phyloP scores from a whole-genome alignment of 192 early-diverging fungal species.

The Backusella luteola region DNA sequence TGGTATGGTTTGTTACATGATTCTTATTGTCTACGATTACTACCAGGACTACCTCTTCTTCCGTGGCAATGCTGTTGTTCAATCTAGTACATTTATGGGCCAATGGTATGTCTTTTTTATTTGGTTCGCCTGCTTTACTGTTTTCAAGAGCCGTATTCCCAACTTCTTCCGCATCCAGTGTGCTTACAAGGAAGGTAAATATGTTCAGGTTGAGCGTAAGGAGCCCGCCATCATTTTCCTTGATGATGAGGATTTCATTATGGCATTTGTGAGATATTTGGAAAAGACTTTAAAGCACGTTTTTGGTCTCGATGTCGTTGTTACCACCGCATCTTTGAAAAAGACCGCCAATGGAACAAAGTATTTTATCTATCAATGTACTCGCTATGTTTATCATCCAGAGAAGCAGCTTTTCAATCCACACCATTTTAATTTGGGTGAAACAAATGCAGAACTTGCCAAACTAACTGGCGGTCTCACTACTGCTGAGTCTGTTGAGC shows the following conservation, averaged over 20 bases:
- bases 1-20: conserved; percentile 39
- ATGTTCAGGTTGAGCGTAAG: conserved; percentile 47
- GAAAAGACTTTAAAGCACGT: conserved; percentile 21
- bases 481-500: conserved; percentile 44
- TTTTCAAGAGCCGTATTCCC: conserved; percentile 42
- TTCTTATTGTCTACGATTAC: conserved; percentile 44
- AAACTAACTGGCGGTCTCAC: conserved; percentile 46
- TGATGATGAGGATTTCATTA: conserved; percentile 32
- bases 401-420: conserved; percentile 54
- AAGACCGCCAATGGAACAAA: conserved; percentile 46
- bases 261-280: conserved; percentile 23
- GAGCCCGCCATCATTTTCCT: conserved; percentile 37
- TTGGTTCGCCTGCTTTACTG: conserved; percentile 40
- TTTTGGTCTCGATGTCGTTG: conserved; percentile 40
- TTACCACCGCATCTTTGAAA: conserved; percentile 43
- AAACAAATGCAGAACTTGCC: conserved; percentile 41
- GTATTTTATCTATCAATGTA: conserved; percentile 72
- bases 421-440: conserved; percentile 54
- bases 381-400: conserved; percentile 67
- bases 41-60: conserved; percentile 38
- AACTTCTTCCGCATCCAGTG: conserved; percentile 57
- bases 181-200: conserved; percentile 32
- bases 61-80: conserved; percentile 37
- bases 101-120: conserved; percentile 51
- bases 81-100: conserved; percentile 45